Percentiles rank a stretch among this genome's conserved stretches.
phyloP scores from a whole-genome alignment of 345 rosid genomes.

The Carallia brachiata region DNA sequence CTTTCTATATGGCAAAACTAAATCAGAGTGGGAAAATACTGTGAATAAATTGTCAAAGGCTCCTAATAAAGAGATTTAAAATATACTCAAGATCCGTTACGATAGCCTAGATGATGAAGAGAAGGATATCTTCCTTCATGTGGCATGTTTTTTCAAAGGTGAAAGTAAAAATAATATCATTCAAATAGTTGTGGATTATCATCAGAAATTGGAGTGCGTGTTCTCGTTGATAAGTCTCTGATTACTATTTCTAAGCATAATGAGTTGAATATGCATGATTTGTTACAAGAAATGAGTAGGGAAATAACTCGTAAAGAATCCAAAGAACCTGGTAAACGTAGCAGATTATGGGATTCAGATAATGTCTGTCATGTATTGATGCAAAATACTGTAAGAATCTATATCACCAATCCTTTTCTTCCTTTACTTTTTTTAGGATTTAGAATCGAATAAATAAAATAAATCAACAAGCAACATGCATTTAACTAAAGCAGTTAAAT shows the following conservation, averaged over 20 bases:
- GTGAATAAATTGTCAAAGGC: conserved; percentile 1
- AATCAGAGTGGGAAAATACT: conserved; percentile 1
- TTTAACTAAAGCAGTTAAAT: neutral
- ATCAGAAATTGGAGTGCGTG: neutral
- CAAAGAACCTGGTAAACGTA: conserved; percentile 17
- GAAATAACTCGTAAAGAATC: conserved; percentile 16
- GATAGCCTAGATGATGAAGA: conserved; percentile 10
- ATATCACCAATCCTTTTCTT: neutral
- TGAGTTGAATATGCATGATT: conserved; percentile 21
- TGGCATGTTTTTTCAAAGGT: conserved; percentile 23
- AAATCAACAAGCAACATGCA: neutral
- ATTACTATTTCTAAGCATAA: neutral
- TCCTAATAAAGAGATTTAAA: conserved; percentile 6
- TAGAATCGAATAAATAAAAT: no score
- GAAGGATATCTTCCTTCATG: conserved; percentile 15
- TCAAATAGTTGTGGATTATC: neutral
- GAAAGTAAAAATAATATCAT: conserved; percentile 5
- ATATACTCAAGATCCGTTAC: conserved; percentile 6
- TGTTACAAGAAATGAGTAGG: conserved; percentile 19
- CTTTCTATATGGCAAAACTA: neutral
- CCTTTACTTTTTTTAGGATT: neutral
- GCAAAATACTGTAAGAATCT: conserved; percentile 6
- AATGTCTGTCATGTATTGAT: conserved; percentile 8
- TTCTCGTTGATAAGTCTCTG: conserved; percentile 12
- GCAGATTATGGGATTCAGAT: conserved; percentile 17